Evolutionary conservation across 768 basidiomycete species (phyloP).

Genomic region (Suillus placidus): DNA sequence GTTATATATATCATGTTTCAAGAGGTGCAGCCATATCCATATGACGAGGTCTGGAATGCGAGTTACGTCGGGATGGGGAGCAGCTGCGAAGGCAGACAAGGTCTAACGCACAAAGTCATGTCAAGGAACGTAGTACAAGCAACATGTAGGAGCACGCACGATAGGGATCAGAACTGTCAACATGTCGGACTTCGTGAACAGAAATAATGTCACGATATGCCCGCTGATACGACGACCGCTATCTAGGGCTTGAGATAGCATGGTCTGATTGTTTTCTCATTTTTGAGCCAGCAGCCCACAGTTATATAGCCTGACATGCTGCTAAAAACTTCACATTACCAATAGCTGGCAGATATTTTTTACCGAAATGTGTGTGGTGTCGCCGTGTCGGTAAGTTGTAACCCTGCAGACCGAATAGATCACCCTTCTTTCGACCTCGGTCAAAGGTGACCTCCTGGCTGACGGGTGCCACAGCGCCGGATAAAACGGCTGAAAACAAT

Average conservation of each 20-base stretch:
- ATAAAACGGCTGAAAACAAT: too few species aligned
- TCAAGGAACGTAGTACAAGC: too few species aligned
- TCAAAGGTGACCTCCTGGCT: too few species aligned
- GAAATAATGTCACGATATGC: slow-evolving; percentile 16
- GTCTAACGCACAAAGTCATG: slow-evolving; percentile 18
- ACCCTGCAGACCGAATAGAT: too few species aligned
- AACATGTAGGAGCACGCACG: neutral
- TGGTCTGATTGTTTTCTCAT: neutral
- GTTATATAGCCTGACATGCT: neutral
- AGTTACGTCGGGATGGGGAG: slow-evolving; percentile 16
- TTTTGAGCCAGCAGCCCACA: neutral
- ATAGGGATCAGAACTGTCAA: slow-evolving; percentile 8
- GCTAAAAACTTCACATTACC: too few species aligned
- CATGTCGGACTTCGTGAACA: slow-evolving; percentile 11
- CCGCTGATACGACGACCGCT: neutral
- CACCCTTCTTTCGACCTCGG: too few species aligned
- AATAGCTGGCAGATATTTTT: too few species aligned
- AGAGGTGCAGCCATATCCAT: slow-evolving; percentile 44
- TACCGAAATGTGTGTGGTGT: too few species aligned
- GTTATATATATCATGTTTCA: slow-evolving; percentile 41
- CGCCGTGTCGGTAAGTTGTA: too few species aligned
- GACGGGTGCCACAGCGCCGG: too few species aligned
- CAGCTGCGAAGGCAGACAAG: slow-evolving; percentile 26
- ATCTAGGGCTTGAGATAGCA: neutral
- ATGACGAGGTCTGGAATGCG: slow-evolving; percentile 24